These are phyloP conservation scores for Ensete ventricosum DNA, from an alignment of 176 grass and related monocot species.

Conservation along the genomic window DNA sequence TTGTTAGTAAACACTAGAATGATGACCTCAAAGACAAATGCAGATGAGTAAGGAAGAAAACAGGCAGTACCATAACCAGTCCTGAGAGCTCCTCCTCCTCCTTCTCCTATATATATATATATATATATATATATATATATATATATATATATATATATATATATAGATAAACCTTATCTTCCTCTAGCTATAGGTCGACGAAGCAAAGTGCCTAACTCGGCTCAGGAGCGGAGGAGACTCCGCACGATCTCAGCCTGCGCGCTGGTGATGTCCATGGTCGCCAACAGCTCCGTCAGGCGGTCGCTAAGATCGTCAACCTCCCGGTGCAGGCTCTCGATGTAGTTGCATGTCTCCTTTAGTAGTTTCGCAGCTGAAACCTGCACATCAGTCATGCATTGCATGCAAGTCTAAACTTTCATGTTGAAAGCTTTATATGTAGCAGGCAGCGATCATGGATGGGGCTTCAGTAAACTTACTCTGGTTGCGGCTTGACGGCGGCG, in stretches of 20 bases:
- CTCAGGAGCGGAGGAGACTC: slow-evolving; percentile 34
- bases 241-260: slow-evolving; percentile 58
- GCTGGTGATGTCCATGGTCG: slow-evolving; percentile 38
- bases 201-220: too few relatives aligned
- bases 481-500: slow-evolving; percentile 21
- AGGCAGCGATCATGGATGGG: background rate
- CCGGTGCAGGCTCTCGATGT: slow-evolving; percentile 70
- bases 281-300: slow-evolving; percentile 53
- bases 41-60: too few relatives aligned
- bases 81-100: too few relatives aligned
- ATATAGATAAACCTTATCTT: too few relatives aligned
- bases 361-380: slow-evolving; percentile 53
- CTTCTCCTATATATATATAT: too few relatives aligned
- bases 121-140: too few relatives aligned
- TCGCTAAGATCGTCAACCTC: slow-evolving; percentile 61
- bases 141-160: too few relatives aligned
- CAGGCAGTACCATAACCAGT: too few relatives aligned
- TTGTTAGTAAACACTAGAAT: too few relatives aligned
- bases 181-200: too few relatives aligned
- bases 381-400: background rate
- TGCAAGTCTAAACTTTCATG: background rate
- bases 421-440: background rate
- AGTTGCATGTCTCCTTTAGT: slow-evolving; percentile 68
- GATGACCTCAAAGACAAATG: too few relatives aligned
- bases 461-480: slow-evolving; percentile 20